Percentiles rank a stretch among this genome's conserved stretches.
Conservation (phyloP, 2,329 filamentous ascomycete species). For the Exserohilum turcica region DNA sequence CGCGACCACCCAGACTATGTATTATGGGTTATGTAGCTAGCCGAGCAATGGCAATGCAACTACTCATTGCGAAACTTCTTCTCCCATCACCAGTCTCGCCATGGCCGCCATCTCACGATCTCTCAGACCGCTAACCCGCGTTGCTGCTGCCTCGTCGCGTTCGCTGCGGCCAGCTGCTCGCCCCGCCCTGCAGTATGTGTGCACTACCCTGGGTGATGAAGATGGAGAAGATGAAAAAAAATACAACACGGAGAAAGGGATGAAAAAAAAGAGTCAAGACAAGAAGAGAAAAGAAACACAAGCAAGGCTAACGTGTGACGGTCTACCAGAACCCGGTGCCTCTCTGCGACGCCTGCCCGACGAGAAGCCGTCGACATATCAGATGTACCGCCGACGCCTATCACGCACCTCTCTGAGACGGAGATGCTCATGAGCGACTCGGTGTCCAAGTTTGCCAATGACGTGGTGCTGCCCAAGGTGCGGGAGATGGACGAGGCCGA, state of each 20-base stretch:
- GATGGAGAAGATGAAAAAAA: neutral
- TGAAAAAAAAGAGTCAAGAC: neutral
- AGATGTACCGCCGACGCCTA: slow-evolving; percentile 85
- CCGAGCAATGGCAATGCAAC: neutral
- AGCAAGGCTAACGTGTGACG: neutral
- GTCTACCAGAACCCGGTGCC: slow-evolving; percentile 44
- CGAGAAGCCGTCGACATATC: slow-evolving; percentile 60
- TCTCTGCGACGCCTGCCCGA: slow-evolving; percentile 49
- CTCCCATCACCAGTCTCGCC: slow-evolving; percentile 1
- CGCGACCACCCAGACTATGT: neutral
- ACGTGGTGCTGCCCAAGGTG: slow-evolving; percentile 86
- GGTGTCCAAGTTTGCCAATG: slow-evolving; percentile 87
- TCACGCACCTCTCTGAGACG: slow-evolving; percentile 88
- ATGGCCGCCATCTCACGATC: slow-evolving; percentile 43
- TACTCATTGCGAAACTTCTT: neutral
- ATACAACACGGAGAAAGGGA: too few relatives aligned
- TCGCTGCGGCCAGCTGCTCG: slow-evolving; percentile 37
- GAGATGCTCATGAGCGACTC: slow-evolving; percentile 88
- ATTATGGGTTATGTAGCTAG: too few relatives aligned
- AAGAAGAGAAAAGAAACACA: neutral
- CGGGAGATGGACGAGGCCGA: slow-evolving; percentile 98
- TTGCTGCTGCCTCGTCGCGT: slow-evolving; percentile 33
- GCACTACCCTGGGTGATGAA: neutral
- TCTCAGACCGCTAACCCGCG: slow-evolving; percentile 39
- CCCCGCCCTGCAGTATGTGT: slow-evolving; percentile 38